A percentile compares a stretch with the other conserved stretches of the same genome.
These are phyloP conservation scores for Penicillium salamii DNA, from an alignment of 495 filamentous ascomycete species.

Conservation along the genomic window DNA sequence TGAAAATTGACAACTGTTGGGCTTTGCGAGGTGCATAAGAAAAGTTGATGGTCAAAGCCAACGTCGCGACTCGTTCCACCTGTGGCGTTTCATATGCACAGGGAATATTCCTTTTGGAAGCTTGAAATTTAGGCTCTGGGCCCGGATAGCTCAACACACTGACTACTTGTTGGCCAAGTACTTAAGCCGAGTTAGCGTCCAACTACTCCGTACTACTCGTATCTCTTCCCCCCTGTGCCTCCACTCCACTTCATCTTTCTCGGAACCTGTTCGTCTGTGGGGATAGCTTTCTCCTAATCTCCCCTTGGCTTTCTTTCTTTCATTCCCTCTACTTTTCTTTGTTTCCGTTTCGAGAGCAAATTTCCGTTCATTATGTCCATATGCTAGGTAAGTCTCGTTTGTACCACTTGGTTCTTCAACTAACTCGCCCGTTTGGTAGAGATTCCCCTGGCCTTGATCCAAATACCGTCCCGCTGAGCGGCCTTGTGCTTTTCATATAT, in stretches of 20 bases:
- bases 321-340: neutral
- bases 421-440: constrained; percentile 21
- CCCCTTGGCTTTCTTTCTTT: neutral
- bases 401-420: constrained; percentile 5
- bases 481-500: constrained; percentile 4
- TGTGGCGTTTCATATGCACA: constrained; percentile 10
- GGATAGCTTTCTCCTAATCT: neutral
- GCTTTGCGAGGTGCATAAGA: too few species aligned
- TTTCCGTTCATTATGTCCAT: constrained; percentile 23
- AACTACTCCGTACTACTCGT: too few species aligned
- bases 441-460: constrained; percentile 18
- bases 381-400: constrained; percentile 14
- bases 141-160: too few species aligned
- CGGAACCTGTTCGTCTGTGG: neutral
- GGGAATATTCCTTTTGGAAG: neutral
- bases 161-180: too few species aligned
- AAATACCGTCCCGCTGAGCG: constrained; percentile 19
- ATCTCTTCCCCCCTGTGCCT: neutral
- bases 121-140: too few species aligned
- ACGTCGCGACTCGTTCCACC: too few species aligned
- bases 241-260: neutral
- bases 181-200: too few species aligned
- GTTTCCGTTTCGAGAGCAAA: constrained; percentile 4
- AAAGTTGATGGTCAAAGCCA: too few species aligned
- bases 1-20: too few species aligned